These are phyloP conservation scores for Rhizopus sp. DNA, from an alignment of 371 early-diverging fungal species.

Conservation along the genomic window DNA sequence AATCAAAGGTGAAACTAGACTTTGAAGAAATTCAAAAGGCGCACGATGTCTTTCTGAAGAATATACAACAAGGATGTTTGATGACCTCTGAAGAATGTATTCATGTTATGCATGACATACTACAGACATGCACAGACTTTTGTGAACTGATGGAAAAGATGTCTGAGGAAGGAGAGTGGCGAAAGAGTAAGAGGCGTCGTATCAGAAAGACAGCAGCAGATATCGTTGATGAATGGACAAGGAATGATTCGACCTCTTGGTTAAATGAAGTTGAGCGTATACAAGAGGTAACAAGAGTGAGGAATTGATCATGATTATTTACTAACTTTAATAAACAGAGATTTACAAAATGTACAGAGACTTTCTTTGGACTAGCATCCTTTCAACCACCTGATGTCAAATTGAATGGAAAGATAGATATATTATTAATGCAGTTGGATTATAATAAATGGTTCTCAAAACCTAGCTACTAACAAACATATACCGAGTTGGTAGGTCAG, in stretches of 20 bases:
- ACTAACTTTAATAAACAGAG: slow-evolving; percentile 36
- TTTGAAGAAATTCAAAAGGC: slow-evolving; percentile 63
- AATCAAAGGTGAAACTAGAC: slow-evolving; percentile 28
- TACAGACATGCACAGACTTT: slow-evolving; percentile 46
- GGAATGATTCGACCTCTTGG: slow-evolving; percentile 21
- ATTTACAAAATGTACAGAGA: slow-evolving; percentile 51
- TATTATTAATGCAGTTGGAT: slow-evolving; percentile 67
- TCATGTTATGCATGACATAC: slow-evolving; percentile 30
- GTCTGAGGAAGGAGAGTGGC: slow-evolving; percentile 34
- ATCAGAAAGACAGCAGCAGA: slow-evolving; percentile 36
- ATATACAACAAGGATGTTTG: slow-evolving; percentile 57
- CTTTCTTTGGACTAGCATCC: slow-evolving; percentile 51
- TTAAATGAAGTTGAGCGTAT: slow-evolving; percentile 19
- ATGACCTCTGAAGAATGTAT: slow-evolving; percentile 40
- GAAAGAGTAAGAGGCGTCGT: slow-evolving; percentile 23
- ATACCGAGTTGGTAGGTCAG: neutral
- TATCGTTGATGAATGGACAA: slow-evolving; percentile 44
- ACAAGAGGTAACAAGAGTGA: slow-evolving; percentile 39
- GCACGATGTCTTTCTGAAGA: slow-evolving; percentile 47
- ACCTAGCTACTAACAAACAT: neutral
- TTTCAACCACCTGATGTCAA: slow-evolving; percentile 44
- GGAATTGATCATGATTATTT: too few relatives aligned
- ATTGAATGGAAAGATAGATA: slow-evolving; percentile 54
- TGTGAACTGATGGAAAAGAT: slow-evolving; percentile 36
- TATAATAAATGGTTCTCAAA: slow-evolving; percentile 54